phyloP scores from a whole-genome alignment of 345 rosid genomes.

The Toxicodendron radicans region DNA sequence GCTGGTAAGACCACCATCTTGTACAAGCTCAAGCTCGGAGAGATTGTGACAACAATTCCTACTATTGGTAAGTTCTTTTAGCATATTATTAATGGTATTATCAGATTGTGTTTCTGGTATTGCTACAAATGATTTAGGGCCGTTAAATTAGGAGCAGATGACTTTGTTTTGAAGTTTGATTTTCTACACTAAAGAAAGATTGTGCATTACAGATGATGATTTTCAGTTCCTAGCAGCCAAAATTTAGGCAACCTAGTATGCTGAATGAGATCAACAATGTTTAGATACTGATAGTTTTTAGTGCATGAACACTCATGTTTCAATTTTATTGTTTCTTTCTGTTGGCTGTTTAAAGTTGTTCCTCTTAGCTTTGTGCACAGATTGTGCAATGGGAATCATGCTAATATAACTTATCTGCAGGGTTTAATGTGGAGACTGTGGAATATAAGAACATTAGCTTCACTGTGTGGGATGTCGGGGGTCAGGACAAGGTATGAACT shows the following conservation, averaged over 20 bases:
- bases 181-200: background rate
- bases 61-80: conserved; percentile 45
- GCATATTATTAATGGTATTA: no score
- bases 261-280: background rate
- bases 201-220: background rate
- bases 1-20: conserved; percentile 76
- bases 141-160: background rate
- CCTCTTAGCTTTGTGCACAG: background rate
- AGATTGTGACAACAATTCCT: conserved; percentile 63
- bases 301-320: background rate
- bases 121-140: background rate
- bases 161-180: background rate
- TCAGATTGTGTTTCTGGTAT: no score
- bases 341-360: background rate
- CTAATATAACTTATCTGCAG: conserved; percentile 28
- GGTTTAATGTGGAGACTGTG: conserved; percentile 88
- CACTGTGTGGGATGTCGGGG: conserved; percentile 97
- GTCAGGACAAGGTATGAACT: conserved; percentile 73
- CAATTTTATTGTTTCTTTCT: conserved; percentile 7
- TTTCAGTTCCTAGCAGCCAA: background rate
- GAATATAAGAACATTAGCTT: conserved; percentile 91
- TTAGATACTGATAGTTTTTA: no score
- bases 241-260: background rate
- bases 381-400: background rate
- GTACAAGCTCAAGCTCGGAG: conserved; percentile 69